Evolutionary conservation across 1,284 basidiomycete genomes (phyloP).

Genomic region (Uromyces viciae-fabae): DNA sequence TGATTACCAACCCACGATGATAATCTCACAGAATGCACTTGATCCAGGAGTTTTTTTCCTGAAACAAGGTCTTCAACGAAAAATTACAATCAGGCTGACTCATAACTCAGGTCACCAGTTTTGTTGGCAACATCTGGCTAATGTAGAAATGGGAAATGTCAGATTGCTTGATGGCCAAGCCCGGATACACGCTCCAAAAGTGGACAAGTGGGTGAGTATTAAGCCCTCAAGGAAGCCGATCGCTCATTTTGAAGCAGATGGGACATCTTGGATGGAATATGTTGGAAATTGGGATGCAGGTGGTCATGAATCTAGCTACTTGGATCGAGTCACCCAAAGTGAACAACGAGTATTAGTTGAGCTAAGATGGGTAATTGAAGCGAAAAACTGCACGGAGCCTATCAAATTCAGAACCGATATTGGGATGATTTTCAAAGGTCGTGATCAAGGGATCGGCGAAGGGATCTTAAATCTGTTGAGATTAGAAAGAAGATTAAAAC

Average conservation of each 20-base stretch:
- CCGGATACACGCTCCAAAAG: slow-evolving; percentile 60
- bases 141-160: slow-evolving; percentile 74
- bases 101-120: slow-evolving; percentile 86
- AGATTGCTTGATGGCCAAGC: slow-evolving; percentile 80
- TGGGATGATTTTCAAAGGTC: slow-evolving; percentile 75
- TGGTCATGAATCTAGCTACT: slow-evolving; percentile 75
- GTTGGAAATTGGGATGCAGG: slow-evolving; percentile 88
- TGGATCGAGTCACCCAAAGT: slow-evolving; percentile 76
- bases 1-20: slow-evolving; percentile 76
- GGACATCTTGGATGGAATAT: slow-evolving; percentile 67
- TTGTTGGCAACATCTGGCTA: slow-evolving; percentile 74
- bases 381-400: slow-evolving; percentile 77
- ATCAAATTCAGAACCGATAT: slow-evolving; percentile 81
- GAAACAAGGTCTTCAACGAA: slow-evolving; percentile 87
- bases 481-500: slow-evolving; percentile 68
- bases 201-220: slow-evolving; percentile 33
- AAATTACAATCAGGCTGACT: slow-evolving; percentile 69
- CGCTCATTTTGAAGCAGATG: slow-evolving; percentile 62
- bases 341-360: slow-evolving; percentile 77
- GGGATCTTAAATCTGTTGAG: slow-evolving; percentile 71
- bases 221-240: slow-evolving; percentile 32
- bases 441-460: slow-evolving; percentile 79
- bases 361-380: slow-evolving; percentile 70
- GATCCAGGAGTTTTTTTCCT: slow-evolving; percentile 83
- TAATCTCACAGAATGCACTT: slow-evolving; percentile 69